Conservation (phyloP, 148 eudicot genomes). For the Rhododendron henanense region DNA sequence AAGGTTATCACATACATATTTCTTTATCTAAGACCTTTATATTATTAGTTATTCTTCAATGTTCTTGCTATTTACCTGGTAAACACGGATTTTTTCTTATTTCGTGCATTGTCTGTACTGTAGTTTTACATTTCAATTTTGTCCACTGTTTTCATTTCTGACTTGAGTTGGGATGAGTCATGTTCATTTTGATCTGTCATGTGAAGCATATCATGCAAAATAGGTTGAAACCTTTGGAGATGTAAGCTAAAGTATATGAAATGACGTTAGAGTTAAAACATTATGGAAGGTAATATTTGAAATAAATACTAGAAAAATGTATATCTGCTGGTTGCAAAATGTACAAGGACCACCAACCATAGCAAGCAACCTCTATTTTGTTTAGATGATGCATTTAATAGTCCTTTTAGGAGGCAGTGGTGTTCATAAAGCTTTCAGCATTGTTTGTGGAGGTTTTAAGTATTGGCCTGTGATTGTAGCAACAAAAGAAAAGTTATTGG, state of each 20-base stretch:
- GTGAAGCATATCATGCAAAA: background rate
- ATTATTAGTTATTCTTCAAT: background rate
- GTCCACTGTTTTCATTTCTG: too few relatives aligned
- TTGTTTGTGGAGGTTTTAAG: background rate
- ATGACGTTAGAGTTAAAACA: background rate
- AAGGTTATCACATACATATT: constrained; percentile 39
- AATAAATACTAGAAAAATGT: background rate
- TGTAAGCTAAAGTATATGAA: background rate
- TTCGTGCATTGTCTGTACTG: background rate
- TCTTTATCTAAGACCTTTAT: background rate
- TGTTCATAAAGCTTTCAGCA: background rate
- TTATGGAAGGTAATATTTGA: background rate
- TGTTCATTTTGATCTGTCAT: background rate
- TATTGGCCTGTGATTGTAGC: background rate
- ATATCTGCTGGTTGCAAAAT: background rate
- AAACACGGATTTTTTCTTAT: too few relatives aligned
- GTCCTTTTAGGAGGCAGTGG: background rate
- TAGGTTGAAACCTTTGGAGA: background rate
- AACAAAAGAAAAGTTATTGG: background rate
- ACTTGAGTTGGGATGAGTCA: background rate
- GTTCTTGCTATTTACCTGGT: background rate
- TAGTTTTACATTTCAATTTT: background rate
- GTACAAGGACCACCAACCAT: background rate
- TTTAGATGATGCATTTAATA: background rate
- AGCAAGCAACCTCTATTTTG: background rate